Evolutionary conservation across 306 rosid genomes (phyloP).

Genomic region (Lathyrus oleraceus): DNA sequence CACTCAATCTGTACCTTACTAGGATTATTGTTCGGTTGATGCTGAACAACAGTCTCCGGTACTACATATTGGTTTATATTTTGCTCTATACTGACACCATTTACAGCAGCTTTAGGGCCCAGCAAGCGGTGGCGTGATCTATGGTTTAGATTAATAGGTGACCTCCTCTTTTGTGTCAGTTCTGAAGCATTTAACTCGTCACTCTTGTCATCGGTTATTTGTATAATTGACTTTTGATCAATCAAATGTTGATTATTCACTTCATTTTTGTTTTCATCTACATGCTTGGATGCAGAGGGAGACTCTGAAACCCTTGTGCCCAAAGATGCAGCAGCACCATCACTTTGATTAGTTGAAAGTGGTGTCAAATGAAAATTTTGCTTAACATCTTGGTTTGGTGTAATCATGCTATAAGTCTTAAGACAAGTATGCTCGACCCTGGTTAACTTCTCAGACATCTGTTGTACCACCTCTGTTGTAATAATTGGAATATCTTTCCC

Average conservation of each 20-base stretch:
- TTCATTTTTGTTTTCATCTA: slow-evolving; percentile 37
- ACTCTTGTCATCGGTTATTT: slow-evolving; percentile 38
- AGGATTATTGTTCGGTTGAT: slow-evolving; percentile 40
- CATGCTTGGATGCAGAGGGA: slow-evolving; percentile 28
- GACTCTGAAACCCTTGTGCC: slow-evolving; percentile 43
- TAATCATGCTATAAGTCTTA: slow-evolving; percentile 53
- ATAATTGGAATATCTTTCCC: slow-evolving; percentile 38
- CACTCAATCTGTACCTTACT: slow-evolving; percentile 33
- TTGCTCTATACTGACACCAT: slow-evolving; percentile 36
- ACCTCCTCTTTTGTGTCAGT: slow-evolving; percentile 35
- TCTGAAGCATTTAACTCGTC: slow-evolving; percentile 38
- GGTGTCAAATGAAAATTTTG: slow-evolving; percentile 38
- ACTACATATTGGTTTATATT: slow-evolving; percentile 29
- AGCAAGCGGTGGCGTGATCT: slow-evolving; percentile 35
- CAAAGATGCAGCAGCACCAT: slow-evolving; percentile 35
- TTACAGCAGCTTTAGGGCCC: slow-evolving; percentile 40
- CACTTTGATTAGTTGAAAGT: slow-evolving; percentile 39
- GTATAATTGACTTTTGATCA: slow-evolving; percentile 35
- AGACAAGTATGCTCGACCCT: slow-evolving; percentile 43
- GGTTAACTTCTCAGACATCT: slow-evolving; percentile 31
- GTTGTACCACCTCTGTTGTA: slow-evolving; percentile 26
- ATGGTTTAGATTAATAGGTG: slow-evolving; percentile 46
- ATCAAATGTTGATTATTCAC: slow-evolving; percentile 38
- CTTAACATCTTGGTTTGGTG: slow-evolving; percentile 44
- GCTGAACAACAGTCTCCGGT: slow-evolving; percentile 35